Conservation (phyloP, 164 flowering plant genomes). For the Liriodendron chinense region DNA sequence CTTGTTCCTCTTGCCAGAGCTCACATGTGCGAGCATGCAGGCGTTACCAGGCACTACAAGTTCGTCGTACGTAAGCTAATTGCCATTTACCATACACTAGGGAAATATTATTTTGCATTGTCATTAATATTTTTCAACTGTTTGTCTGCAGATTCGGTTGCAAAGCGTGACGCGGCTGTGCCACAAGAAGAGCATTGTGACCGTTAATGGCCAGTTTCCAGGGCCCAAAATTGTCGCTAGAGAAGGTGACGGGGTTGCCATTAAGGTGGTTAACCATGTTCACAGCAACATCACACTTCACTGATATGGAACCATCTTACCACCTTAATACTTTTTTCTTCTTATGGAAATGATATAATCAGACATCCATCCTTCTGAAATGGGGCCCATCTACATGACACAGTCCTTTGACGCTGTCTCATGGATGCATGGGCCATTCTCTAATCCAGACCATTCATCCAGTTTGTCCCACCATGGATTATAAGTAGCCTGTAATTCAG, state of each 20-base stretch:
- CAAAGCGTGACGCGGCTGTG: conserved; percentile 58
- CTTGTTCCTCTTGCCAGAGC: conserved; percentile 16
- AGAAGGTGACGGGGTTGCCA: conserved; percentile 55
- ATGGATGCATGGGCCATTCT: neutral
- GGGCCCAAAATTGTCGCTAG: conserved; percentile 57
- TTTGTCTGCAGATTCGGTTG: conserved; percentile 37
- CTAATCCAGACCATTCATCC: too few relatives aligned
- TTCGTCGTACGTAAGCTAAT: conserved; percentile 24
- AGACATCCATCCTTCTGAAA: neutral
- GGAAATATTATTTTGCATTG: neutral
- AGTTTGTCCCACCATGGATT: too few relatives aligned
- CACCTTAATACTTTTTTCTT: neutral
- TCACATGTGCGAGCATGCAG: conserved; percentile 15
- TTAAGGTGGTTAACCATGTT: conserved; percentile 58
- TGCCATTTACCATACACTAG: neutral
- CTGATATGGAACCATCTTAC: conserved; percentile 27
- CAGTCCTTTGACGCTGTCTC: too few relatives aligned
- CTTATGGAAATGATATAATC: neutral
- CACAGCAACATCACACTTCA: conserved; percentile 46
- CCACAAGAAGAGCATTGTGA: conserved; percentile 55
- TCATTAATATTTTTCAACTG: neutral
- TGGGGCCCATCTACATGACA: neutral
- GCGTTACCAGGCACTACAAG: conserved; percentile 35
- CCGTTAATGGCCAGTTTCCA: conserved; percentile 57
- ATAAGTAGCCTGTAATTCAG: too few relatives aligned